Base-by-base conservation (phyloP, 2,329 filamentous ascomycete species). In the Sclerotinia nivalis region DNA sequence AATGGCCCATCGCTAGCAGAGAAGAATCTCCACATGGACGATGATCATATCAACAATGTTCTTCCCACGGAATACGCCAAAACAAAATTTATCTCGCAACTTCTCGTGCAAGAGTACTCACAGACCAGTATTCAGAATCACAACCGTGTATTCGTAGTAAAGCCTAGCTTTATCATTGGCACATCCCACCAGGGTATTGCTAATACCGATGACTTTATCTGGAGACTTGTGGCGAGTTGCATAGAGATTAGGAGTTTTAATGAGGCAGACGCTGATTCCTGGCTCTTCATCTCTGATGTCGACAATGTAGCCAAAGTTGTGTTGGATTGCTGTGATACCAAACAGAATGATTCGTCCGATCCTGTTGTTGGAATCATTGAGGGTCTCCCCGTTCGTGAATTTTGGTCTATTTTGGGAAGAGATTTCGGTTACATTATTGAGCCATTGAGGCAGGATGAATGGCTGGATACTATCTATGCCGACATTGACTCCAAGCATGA, bases 61-160 rank as follows among this genome's bases (percentile, higher is more conserved):
- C 97, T 1, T 87, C 87, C 67, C 50, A 96, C 91, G 0, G 93
- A 93, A 15, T 97, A 97, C 76, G 93, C 93, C 4, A 93, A 97
- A 79, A 89, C 87, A 74, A 97, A 97, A 81, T 97, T 93, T 92
- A 90, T 83, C 40, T 82, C 82, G 3, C 85, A 88, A 74, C 80
- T 85, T 52, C 83, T 97, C 56, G 87, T 93, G 25, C 45, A 65
- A 34, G 55, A 64, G 28, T 70, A 52, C 31, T 56, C 68, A 7
- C 25, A 60, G 40, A 37, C 20, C 15, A 52, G 45, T 20, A 12
- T 31, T 25, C 43, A 59, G 9, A 54, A 62, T 9, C 10, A 28
- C 18, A 65, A 58, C 18, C 71, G 56, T 3, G 56, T 74, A 5
- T 70, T 69, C 0, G 70, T 75, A 9, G 70, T 77, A 45, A 76